Conservation (phyloP, 805 yeast genomes). For the Ogataea nitratoaversa region DNA sequence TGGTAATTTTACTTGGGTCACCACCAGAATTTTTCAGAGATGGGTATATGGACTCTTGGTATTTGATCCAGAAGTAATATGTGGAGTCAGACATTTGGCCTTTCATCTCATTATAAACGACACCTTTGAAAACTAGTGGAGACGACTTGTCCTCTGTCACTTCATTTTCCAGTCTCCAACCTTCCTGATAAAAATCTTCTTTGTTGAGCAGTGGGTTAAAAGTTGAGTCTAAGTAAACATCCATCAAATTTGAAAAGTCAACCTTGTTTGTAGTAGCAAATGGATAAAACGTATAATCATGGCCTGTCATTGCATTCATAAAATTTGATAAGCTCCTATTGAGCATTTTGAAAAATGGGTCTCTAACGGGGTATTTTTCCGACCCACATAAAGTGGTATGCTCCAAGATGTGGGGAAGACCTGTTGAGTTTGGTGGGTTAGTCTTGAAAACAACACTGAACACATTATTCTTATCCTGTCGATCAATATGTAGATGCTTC, state of each 20-base stretch:
- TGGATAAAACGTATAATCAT: slow-evolving; percentile 93
- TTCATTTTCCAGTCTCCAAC: slow-evolving; percentile 90
- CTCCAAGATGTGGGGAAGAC: slow-evolving; percentile 93
- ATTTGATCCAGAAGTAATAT: slow-evolving; percentile 79
- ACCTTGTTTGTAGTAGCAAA: slow-evolving; percentile 87
- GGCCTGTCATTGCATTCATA: slow-evolving; percentile 99
- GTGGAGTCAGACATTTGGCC: slow-evolving; percentile 91
- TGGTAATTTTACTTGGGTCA: slow-evolving; percentile 78
- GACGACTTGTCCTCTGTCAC: slow-evolving; percentile 51
- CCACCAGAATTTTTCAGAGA: slow-evolving; percentile 90
- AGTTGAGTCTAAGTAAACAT: slow-evolving; percentile 84
- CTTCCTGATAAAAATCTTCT: slow-evolving; percentile 90
- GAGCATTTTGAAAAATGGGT: slow-evolving; percentile 96
- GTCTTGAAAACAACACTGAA: slow-evolving; percentile 89
- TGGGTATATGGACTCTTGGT: slow-evolving; percentile 80
- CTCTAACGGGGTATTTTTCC: slow-evolving; percentile 84
- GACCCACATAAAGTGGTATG: slow-evolving; percentile 97
- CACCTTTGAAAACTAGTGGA: slow-evolving; percentile 82
- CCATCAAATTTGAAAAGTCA: slow-evolving; percentile 80
- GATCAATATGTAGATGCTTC: slow-evolving; percentile 78
- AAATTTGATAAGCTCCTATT: slow-evolving; percentile 91
- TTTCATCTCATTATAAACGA: slow-evolving; percentile 97
- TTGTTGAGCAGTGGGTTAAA: slow-evolving; percentile 72
- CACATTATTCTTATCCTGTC: slow-evolving; percentile 80
- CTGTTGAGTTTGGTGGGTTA: slow-evolving; percentile 91